Conservation (phyloP, 2,329 filamentous ascomycete species). For the Mycocentrospora acerina region DNA sequence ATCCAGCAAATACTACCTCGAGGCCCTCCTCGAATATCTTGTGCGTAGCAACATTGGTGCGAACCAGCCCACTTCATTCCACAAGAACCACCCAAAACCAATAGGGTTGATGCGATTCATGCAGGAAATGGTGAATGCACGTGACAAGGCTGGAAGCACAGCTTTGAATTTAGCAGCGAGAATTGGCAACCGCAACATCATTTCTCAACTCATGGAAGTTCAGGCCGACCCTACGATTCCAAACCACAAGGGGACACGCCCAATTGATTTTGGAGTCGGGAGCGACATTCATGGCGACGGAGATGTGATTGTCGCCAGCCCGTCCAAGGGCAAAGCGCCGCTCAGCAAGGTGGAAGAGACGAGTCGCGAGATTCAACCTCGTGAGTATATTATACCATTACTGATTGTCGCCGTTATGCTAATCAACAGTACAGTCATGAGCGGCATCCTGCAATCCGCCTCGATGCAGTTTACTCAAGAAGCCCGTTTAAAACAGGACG, state of each 20-base stretch:
- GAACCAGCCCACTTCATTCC: constrained; percentile 35
- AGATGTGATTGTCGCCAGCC: constrained; percentile 26
- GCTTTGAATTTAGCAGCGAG: constrained; percentile 90
- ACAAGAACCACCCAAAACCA: constrained; percentile 60
- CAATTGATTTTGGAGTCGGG: constrained; percentile 92
- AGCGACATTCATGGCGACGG: constrained; percentile 56
- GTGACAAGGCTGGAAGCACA: constrained; percentile 92
- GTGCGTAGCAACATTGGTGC: constrained; percentile 66
- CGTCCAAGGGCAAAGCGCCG: constrained; percentile 41
- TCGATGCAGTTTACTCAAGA: constrained; percentile 77
- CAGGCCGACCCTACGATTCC: constrained; percentile 90
- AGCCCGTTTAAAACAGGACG: constrained; percentile 78
- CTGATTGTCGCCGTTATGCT: too few species aligned
- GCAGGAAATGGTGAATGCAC: constrained; percentile 93
- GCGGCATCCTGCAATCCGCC: constrained; percentile 76
- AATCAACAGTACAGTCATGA: constrained; percentile 60
- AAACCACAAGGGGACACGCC: constrained; percentile 84
- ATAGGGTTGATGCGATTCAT: constrained; percentile 93
- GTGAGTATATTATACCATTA: constrained; percentile 61
- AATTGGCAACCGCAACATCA: constrained; percentile 91
- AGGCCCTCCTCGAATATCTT: constrained; percentile 90
- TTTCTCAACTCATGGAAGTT: constrained; percentile 94
- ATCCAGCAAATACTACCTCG: constrained; percentile 93
- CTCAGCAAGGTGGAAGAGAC: constrained; percentile 64
- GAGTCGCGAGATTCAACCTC: constrained; percentile 75